Conservation (phyloP, 441 rosid genomes). For the Manihot esculenta region DNA sequence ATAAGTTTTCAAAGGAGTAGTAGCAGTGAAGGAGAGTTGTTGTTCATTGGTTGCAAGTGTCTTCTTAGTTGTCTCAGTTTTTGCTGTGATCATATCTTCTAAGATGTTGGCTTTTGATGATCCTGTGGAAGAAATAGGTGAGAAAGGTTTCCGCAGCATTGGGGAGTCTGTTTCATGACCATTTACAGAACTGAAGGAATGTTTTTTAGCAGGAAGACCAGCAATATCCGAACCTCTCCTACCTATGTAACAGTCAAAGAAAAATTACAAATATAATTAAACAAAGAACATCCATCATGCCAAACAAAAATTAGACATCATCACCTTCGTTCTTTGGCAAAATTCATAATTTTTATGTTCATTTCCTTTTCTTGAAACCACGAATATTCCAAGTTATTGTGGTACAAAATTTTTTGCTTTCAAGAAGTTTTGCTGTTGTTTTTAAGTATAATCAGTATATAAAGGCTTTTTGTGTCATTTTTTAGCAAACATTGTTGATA, state of each 20-base stretch:
- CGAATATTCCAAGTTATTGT: not conserved
- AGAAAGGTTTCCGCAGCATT: constrained; percentile 80
- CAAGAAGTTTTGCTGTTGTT: not conserved
- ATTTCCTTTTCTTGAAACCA: not conserved
- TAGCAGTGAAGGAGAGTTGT: constrained; percentile 28
- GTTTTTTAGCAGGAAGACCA: constrained; percentile 57
- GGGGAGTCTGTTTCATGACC: constrained; percentile 60
- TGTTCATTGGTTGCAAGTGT: constrained; percentile 25
- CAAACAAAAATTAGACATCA: not conserved
- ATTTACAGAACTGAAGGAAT: constrained; percentile 45
- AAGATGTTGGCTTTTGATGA: constrained; percentile 48
- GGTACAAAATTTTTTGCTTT: not conserved
- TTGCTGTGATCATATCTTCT: constrained; percentile 25
- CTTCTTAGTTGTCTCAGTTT: constrained; percentile 36
- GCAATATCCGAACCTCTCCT: constrained; percentile 79
- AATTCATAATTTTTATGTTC: not conserved
- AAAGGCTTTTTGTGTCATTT: not conserved
- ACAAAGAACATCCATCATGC: not conserved
- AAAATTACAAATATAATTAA: not conserved
- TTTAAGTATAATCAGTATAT: not conserved
- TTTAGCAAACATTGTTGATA: constrained; percentile 9
- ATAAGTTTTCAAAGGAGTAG: constrained; percentile 51
- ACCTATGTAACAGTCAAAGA: constrained; percentile 40
- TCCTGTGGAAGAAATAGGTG: constrained; percentile 59
- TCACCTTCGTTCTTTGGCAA: too few relatives aligned